Evolutionary conservation across 345 rosid species (phyloP).

Genomic region (Populus euphratica): DNA sequence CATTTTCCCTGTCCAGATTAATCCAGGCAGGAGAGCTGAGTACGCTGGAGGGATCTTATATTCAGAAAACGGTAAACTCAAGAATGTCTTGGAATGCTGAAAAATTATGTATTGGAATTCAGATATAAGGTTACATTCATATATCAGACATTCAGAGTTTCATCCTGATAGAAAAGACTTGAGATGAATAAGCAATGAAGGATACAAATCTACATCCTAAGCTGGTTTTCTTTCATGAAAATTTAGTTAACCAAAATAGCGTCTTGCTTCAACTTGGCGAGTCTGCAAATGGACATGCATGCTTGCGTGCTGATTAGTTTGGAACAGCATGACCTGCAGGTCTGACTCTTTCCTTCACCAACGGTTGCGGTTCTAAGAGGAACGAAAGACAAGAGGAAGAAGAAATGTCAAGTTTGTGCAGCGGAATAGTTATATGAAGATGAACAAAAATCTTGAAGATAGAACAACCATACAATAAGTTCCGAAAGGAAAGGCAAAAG

Average conservation of each 20-base stretch:
- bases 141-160: neutral
- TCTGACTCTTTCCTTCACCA: constrained; percentile 26
- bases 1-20: no score
- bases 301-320: neutral
- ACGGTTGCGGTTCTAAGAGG: constrained; percentile 33
- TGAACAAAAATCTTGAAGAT: neutral
- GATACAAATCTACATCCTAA: neutral
- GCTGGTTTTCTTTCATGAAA: neutral
- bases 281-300: neutral
- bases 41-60: neutral
- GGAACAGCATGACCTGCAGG: constrained; percentile 8
- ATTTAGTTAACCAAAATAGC: neutral
- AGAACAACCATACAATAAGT: neutral
- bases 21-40: no score
- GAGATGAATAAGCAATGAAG: neutral
- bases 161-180: neutral
- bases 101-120: neutral
- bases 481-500: no score
- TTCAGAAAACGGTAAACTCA: neutral
- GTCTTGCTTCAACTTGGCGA: neutral
- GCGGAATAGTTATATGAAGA: neutral
- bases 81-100: neutral
- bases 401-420: neutral
- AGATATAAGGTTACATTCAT: neutral
- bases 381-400: neutral